Evolutionary conservation across 2,329 filamentous ascomycete genomes (phyloP).

Genomic region (Xylaria sp.): DNA sequence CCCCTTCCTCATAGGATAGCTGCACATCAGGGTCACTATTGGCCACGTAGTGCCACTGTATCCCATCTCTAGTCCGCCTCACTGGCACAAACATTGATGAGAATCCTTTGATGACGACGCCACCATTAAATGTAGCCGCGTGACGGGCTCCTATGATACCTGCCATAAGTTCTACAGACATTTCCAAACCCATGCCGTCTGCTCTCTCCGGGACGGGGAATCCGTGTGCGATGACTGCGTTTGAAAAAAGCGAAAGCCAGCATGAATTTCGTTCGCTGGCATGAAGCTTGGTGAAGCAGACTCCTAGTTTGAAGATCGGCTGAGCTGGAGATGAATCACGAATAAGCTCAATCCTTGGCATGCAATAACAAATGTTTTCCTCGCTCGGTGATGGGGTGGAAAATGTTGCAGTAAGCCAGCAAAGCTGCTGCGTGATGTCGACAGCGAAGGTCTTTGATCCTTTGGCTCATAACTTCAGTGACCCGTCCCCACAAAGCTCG

Average conservation of each 20-base stretch:
- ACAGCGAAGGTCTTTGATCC: not conserved
- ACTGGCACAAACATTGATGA: not conserved
- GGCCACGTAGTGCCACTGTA: not conserved
- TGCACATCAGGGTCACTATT: not conserved
- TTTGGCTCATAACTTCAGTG: not conserved
- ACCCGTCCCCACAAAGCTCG: not conserved
- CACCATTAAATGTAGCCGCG: not conserved
- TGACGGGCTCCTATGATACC: not conserved
- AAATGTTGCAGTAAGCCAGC: not conserved
- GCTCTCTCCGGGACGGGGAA: not conserved
- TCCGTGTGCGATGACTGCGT: not conserved
- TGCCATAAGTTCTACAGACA: not conserved
- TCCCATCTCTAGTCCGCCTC: not conserved
- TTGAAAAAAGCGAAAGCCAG: not conserved
- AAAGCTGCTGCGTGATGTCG: not conserved
- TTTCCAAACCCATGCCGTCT: not conserved
- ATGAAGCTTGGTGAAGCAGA: not conserved
- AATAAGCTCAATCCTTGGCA: not conserved
- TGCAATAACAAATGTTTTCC: not conserved
- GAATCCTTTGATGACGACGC: not conserved
- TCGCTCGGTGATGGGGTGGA: not conserved
- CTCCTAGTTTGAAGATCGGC: not conserved
- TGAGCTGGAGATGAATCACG: not conserved
- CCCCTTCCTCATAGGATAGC: not conserved
- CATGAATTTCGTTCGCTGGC: not conserved